Base-by-base conservation (phyloP, 2,329 filamentous ascomycete genomes). In the Parastagonospora avenae region DNA sequence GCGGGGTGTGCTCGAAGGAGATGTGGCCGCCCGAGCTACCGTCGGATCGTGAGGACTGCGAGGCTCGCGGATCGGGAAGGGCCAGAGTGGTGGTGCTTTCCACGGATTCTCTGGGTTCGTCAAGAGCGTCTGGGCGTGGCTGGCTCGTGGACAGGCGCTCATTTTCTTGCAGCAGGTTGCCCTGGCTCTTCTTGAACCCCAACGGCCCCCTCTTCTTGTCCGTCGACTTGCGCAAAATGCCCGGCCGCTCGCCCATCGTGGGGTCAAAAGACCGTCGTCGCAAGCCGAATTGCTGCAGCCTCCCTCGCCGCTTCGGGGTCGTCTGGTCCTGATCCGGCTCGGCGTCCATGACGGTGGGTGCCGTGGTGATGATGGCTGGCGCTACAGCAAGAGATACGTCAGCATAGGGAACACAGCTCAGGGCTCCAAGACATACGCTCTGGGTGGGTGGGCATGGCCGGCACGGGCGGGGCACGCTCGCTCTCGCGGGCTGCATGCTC, bases 11-110 rank as follows among this genome's bases (percentile, higher is more conserved):
- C 28, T 72, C 71, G 39, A 74, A 73, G 24, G 68, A 70, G 59
- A 73, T 59, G 48, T 74, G 71, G 28, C 68, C 71, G 36, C 82
- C 85, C 12, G 87, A 90, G 74, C 90, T 96, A 38, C 85, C 89
- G 72, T 97, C 92, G 27, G 93, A 97, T 60, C 90, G 85, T 2
- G 92, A 96, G 1, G 93, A 97, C 66, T 97, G 93, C 4, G 90
- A 94, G 27, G 89, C 76, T 35, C 90, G 81, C 56, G 83, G 82
- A 28, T 84, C 77, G 9, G 87, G 85, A 15, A 89, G 79, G 7
- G 85, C 85, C 52, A 91, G 76, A 2, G 84, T 80, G 11, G 85
- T 84, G 24, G 80, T 80, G 24, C 79, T 77, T 55, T 88, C 85
- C 55, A 82, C 80, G 49, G 86, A 86, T 14, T 87, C 85, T 39